Conservation (phyloP, 306 rosid genomes). For the Glycine latifolia region DNA sequence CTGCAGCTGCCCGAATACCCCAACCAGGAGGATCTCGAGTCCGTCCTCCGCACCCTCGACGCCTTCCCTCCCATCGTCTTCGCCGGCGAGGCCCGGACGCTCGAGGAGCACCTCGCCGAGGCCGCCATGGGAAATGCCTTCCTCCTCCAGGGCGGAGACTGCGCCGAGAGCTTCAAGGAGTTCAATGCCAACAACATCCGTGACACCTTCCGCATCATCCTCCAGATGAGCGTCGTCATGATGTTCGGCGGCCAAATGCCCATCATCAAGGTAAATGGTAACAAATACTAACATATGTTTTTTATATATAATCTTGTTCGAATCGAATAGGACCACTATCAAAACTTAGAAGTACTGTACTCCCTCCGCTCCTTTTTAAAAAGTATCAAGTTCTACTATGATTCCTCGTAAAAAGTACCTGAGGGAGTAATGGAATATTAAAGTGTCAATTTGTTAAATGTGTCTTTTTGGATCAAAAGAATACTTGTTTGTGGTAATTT, state of each 20-base stretch:
- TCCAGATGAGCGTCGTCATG: conserved; percentile 92
- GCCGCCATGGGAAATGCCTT: conserved; percentile 96
- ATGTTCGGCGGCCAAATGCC: conserved; percentile 99
- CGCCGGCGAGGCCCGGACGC: conserved; percentile 90
- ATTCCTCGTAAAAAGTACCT: no score
- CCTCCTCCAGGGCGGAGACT: conserved; percentile 90
- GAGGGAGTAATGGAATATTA: no score
- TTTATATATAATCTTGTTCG: no score
- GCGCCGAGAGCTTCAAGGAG: conserved; percentile 99
- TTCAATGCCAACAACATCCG: conserved; percentile 93
- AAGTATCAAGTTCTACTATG: no score
- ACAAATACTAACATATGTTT: no score
- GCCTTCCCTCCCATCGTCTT: conserved; percentile 95
- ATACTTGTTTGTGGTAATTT: no score
- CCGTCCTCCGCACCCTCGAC: conserved; percentile 81
- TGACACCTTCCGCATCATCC: conserved; percentile 87
- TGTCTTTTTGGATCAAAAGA: no score
- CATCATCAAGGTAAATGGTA: conserved; percentile 71
- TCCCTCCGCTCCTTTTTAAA: no score
- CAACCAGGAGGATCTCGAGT: conserved; percentile 64
- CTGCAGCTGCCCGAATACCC: conserved; percentile 93
- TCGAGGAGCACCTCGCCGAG: conserved; percentile 78
- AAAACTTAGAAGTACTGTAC: no score
- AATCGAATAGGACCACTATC: no score
- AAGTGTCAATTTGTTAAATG: no score